Evolutionary conservation across 345 rosid species (phyloP).

Genomic region (Salix viminalis): DNA sequence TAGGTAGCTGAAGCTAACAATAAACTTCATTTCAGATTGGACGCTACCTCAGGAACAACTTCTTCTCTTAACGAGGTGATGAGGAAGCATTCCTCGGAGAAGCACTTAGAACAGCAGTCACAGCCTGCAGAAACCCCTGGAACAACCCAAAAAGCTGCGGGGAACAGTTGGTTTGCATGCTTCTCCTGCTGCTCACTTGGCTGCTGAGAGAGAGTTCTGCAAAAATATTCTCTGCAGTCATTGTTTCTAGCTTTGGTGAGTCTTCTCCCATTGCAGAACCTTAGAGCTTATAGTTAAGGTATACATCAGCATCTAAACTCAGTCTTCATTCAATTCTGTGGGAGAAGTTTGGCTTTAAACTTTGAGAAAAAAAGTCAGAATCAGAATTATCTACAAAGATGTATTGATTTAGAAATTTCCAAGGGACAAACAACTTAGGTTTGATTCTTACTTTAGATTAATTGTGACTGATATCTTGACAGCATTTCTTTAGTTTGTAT

Average conservation of each 20-base stretch:
- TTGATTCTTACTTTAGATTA: not conserved
- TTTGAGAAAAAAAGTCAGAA: not conserved
- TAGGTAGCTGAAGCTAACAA: not conserved
- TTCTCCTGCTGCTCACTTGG: conserved; percentile 44
- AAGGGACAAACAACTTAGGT: not conserved
- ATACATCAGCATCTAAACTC: not conserved
- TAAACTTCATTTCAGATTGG: conserved; percentile 31
- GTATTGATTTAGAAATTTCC: not conserved
- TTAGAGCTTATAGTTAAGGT: not conserved
- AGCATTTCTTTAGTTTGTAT: too few relatives aligned
- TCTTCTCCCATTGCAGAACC: not conserved
- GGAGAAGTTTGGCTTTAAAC: not conserved
- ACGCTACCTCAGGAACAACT: conserved; percentile 19
- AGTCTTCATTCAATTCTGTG: not conserved
- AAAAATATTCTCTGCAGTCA: not conserved
- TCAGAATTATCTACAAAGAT: not conserved
- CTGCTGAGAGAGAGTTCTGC: not conserved
- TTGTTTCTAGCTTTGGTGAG: not conserved
- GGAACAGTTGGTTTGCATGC: conserved; percentile 47
- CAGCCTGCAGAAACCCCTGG: conserved; percentile 4
- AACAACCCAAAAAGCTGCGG: conserved; percentile 14
- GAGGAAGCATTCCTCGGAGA: conserved; percentile 5
- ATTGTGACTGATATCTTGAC: not conserved
- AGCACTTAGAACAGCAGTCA: not conserved
- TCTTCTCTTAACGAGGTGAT: conserved; percentile 7